Evolutionary conservation across 139 green algal genomes (phyloP).

Genomic region (Picochlorum costavermella): DNA sequence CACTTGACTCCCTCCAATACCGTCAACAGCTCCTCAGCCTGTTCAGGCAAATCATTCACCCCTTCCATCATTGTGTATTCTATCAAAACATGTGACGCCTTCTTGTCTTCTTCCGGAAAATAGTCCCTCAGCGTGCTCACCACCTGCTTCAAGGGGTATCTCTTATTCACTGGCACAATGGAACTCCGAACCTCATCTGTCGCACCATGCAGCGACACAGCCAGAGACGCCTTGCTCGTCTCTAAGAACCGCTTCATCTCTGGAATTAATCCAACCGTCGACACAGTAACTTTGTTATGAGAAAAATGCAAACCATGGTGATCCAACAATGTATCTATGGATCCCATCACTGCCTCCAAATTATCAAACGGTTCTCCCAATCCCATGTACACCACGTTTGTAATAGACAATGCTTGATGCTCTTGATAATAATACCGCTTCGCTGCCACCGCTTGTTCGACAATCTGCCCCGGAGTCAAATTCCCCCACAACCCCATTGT

Average conservation of each 20-base stretch:
- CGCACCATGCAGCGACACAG: constrained; percentile 83
- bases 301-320: constrained; percentile 60
- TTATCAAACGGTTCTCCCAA: constrained; percentile 84
- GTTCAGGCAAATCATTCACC: constrained; percentile 75
- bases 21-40: constrained; percentile 38
- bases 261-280: constrained; percentile 62
- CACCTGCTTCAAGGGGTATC: constrained; percentile 48
- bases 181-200: constrained; percentile 76
- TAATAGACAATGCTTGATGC: constrained; percentile 24
- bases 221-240: constrained; percentile 50
- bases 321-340: constrained; percentile 62
- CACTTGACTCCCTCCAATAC: constrained; percentile 40
- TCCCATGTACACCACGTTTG: constrained; percentile 85
- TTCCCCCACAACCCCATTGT: constrained; percentile 64
- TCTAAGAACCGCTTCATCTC: constrained; percentile 58
- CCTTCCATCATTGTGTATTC: constrained; percentile 84
- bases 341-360: constrained; percentile 46
- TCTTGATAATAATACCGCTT: constrained; percentile 9
- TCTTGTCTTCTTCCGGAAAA: constrained; percentile 35
- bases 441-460: constrained; percentile 68
- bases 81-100: constrained; percentile 60
- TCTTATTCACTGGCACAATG: constrained; percentile 85
- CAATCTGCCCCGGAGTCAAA: constrained; percentile 65
- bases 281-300: constrained; percentile 50
- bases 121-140: constrained; percentile 36